Evolutionary conservation across 2,329 filamentous ascomycete genomes (phyloP).

Genomic region (Sporothrix pseudoabietina): DNA sequence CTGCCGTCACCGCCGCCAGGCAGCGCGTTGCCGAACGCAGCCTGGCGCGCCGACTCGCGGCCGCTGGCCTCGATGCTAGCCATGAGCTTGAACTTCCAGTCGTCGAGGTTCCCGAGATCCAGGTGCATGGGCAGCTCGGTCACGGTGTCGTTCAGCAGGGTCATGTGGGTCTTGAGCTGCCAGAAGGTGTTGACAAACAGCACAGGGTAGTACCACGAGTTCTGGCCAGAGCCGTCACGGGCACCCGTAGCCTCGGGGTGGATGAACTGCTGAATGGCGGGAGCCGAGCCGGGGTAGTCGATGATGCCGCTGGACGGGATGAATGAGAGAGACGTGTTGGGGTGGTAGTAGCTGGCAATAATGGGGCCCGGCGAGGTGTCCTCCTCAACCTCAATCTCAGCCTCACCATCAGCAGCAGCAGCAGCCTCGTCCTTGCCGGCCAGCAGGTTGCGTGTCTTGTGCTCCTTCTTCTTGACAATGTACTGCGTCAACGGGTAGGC

Average conservation of each 20-base stretch:
- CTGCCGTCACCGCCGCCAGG: constrained; percentile 83
- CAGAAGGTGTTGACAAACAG: constrained; percentile 96
- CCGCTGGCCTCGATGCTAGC: constrained; percentile 83
- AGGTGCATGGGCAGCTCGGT: constrained; percentile 79
- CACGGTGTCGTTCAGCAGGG: constrained; percentile 85
- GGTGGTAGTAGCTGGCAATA: constrained; percentile 87
- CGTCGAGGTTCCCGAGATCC: constrained; percentile 75
- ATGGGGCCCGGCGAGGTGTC: constrained; percentile 56
- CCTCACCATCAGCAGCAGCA: constrained; percentile 49
- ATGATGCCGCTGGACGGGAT: constrained; percentile 77
- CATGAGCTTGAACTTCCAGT: constrained; percentile 89
- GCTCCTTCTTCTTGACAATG: constrained; percentile 83
- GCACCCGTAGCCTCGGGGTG: constrained; percentile 78
- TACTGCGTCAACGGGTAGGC: constrained; percentile 85
- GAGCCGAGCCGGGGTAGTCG: constrained; percentile 66
- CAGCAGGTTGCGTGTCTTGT: constrained; percentile 87
- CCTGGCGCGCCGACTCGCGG: constrained; percentile 78
- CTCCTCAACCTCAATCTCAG: constrained; percentile 45
- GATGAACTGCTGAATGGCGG: constrained; percentile 75
- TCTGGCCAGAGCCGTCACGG: constrained; percentile 79
- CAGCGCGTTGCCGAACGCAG: constrained; percentile 70
- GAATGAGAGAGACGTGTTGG: constrained; percentile 88
- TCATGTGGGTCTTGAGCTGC: constrained; percentile 93
- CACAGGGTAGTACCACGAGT: constrained; percentile 91
- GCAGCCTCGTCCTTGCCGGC: constrained; percentile 54